Evolutionary conservation across 2,329 filamentous ascomycete species (phyloP).

Genomic region (Cyclaneusma minus): DNA sequence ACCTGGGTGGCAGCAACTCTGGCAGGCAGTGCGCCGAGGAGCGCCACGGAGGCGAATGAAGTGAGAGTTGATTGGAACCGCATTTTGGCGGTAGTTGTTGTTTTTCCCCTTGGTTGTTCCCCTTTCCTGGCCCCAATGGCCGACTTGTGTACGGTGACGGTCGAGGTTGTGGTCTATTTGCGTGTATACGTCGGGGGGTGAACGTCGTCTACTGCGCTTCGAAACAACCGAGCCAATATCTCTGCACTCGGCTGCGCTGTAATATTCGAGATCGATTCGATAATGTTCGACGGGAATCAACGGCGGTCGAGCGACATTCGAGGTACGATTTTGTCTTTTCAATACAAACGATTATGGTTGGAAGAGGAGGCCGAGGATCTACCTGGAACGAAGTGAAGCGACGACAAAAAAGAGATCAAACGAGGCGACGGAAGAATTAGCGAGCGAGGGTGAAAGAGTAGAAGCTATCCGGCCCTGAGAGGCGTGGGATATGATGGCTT

Average conservation of each 20-base stretch:
- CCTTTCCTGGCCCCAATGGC: too few species aligned
- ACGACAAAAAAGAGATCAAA: too few species aligned
- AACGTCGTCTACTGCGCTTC: constrained; percentile 1
- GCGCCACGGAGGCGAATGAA: constrained; percentile 13
- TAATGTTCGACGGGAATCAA: too few species aligned
- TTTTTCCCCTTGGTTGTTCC: background rate
- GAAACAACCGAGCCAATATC: constrained; percentile 2
- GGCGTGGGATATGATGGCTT: too few species aligned
- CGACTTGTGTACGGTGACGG: too few species aligned
- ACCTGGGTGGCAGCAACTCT: constrained; percentile 49
- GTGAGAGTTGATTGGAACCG: constrained; percentile 15
- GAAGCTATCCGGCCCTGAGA: too few species aligned
- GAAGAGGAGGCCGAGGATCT: constrained; percentile 37
- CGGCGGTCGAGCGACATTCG: constrained; percentile 1
- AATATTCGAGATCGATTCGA: constrained; percentile 4
- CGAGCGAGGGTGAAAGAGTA: too few species aligned
- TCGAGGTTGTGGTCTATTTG: too few species aligned
- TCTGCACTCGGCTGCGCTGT: constrained; percentile 3
- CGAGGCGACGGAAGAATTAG: too few species aligned
- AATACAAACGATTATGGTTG: constrained; percentile 5
- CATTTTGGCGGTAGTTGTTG: constrained; percentile 7
- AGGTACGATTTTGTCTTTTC: constrained; percentile 4
- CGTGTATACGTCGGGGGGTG: background rate
- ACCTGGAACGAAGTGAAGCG: constrained; percentile 34
- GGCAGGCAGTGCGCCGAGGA: constrained; percentile 14